Base-by-base conservation (phyloP, 768 basidiomycete genomes). In the Boletus eberwhitei region DNA sequence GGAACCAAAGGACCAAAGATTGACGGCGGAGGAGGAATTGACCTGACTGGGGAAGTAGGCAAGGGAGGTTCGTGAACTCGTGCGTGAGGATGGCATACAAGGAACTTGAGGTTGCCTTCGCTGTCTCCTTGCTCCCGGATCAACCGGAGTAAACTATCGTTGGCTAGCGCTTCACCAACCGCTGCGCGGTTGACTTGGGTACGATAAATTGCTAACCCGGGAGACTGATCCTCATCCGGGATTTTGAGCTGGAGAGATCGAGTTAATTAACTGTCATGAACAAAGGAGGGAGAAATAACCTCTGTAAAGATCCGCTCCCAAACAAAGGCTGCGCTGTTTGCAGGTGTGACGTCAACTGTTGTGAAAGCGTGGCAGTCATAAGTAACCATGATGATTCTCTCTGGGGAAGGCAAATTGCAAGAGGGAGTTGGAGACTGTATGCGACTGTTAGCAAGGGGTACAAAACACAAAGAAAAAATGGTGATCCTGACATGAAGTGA, bases 111-210 rank as follows among this genome's bases (percentile, higher is more conserved):
- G 21, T 83, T 81, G 16, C 91, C 92, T 64, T 79, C 86, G 26
- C 80, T 74, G 69, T 97, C 93, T 36, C 89, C 91, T 8, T 80
- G 73, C 39, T 84, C 77, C 51, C 77, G 76, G 69, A 92, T 93
- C 35, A 94, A 77, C 17, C 81, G 77, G 63, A 89, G 80, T 7
- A 98, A 74, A 56, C 75, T 77, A 29, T 91, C 86, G 57, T 88
- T 83, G 13, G 80, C 73, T 32, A 97, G 72, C 8, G 93, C 83
- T 14, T 85, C 85, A 5, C 90, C 84, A 41, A 88, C 80, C 17
- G 88, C 87, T 59, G 78, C 87, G 26, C 82, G 80, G 54, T 89
- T 90, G 63, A 97, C 87, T 71, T 91, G 89, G 1, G 93, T 96
- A 57, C 85, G 87, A 75, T 90, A 93, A 51, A 98, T 87, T 24